Evolutionary conservation across 1,139 yeast species (phyloP).

Genomic region (Ashbya aceris): DNA sequence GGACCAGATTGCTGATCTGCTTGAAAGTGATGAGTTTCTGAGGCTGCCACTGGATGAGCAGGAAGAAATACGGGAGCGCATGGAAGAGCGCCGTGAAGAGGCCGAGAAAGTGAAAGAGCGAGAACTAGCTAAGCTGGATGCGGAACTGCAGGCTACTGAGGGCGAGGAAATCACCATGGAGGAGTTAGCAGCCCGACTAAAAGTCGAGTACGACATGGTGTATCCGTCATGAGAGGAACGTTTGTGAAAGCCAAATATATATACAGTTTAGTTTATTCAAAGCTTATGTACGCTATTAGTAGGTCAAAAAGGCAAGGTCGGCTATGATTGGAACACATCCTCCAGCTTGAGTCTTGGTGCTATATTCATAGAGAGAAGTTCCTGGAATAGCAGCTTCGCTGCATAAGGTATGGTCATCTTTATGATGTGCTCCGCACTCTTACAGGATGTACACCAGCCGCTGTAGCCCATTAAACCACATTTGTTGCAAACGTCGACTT

Average conservation of each 20-base stretch:
- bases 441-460: slow-evolving; percentile 96
- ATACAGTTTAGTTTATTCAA: background rate
- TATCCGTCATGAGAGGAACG: background rate
- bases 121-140: slow-evolving; percentile 21
- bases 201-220: slow-evolving; percentile 35
- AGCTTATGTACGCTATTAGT: background rate
- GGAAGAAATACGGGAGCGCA: slow-evolving; percentile 24
- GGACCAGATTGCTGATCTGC: slow-evolving; percentile 30
- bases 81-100: slow-evolving; percentile 20
- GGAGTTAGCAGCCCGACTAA: slow-evolving; percentile 35
- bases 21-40: slow-evolving; percentile 33
- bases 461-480: slow-evolving; percentile 99
- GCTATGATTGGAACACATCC: slow-evolving; percentile 49
- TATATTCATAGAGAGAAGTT: slow-evolving; percentile 90
- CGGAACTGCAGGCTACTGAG: slow-evolving; percentile 18
- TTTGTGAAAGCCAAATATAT: slow-evolving; percentile 1
- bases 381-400: slow-evolving; percentile 92
- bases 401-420: slow-evolving; percentile 98
- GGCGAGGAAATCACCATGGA: slow-evolving; percentile 35
- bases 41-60: slow-evolving; percentile 30
- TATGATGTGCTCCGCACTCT: slow-evolving; percentile 74
- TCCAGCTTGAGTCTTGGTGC: slow-evolving; percentile 90
- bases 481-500: slow-evolving; percentile 85
- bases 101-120: slow-evolving; percentile 18
- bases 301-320: background rate